Percentiles rank a stretch among this genome's conserved stretches.
These are phyloP conservation scores for Flammula alnicola DNA, from an alignment of 1,284 basidiomycete species.

Conservation along the genomic window DNA sequence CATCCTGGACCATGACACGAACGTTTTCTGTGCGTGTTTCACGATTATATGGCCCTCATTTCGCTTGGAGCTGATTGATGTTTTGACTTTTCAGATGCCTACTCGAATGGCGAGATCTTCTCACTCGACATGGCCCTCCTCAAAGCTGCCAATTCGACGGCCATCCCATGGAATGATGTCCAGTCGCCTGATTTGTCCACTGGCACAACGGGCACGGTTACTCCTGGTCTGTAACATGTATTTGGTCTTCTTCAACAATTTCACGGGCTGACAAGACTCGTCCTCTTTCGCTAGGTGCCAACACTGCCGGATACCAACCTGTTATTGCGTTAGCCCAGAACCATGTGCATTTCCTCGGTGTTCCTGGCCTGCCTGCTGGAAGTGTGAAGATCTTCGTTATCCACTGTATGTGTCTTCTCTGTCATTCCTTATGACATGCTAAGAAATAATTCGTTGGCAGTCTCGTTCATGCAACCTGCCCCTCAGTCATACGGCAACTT, in stretches of 20 bases:
- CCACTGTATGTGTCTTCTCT: slow-evolving; percentile 67
- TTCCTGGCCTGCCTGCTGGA: slow-evolving; percentile 68
- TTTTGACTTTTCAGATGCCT: slow-evolving; percentile 51
- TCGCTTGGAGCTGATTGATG: slow-evolving; percentile 2
- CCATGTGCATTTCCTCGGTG: slow-evolving; percentile 80
- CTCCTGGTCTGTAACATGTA: slow-evolving; percentile 12
- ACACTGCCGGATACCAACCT: slow-evolving; percentile 58
- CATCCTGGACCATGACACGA: slow-evolving; percentile 89
- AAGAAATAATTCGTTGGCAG: slow-evolving; percentile 44
- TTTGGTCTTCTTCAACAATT: slow-evolving; percentile 34
- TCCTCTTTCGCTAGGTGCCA: slow-evolving; percentile 68
- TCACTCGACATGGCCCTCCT: slow-evolving; percentile 69
- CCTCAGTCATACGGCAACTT: slow-evolving; percentile 75
- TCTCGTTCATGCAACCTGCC: slow-evolving; percentile 81
- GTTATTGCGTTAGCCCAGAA: slow-evolving; percentile 82
- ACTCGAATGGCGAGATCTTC: slow-evolving; percentile 64
- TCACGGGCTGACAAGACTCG: slow-evolving; percentile 18
- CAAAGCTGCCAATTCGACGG: slow-evolving; percentile 57
- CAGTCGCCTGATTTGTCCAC: slow-evolving; percentile 42
- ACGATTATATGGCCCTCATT: slow-evolving; percentile 5
- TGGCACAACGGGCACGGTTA: slow-evolving; percentile 4
- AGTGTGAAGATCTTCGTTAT: slow-evolving; percentile 84
- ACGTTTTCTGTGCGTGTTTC: slow-evolving; percentile 71
- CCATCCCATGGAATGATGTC: slow-evolving; percentile 67
- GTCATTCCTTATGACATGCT: neutral